A percentile compares a stretch with the other conserved stretches of the same genome.
phyloP scores from a whole-genome alignment of 176 grass and related monocot species.

The Oryza officinalis region DNA sequence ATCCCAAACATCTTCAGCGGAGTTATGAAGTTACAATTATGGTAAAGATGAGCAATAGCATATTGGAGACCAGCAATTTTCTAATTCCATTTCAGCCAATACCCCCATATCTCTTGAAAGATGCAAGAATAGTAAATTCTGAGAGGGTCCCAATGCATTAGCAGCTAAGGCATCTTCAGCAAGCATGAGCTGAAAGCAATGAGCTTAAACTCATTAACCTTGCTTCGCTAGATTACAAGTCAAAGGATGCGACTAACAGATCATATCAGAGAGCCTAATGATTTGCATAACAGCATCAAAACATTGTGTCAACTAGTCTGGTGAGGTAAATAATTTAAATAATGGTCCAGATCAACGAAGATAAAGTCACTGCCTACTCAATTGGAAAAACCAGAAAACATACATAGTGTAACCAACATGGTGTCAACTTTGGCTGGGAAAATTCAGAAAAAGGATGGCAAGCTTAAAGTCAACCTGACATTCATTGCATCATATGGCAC shows the following conservation, averaged over 20 bases:
- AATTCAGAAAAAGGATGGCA: not conserved
- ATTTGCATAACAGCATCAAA: not conserved
- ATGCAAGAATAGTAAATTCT: not conserved
- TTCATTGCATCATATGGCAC: not conserved
- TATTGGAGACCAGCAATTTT: not conserved
- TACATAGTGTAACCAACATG: not conserved
- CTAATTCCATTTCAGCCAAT: not conserved
- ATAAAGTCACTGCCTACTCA: not conserved
- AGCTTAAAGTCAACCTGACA: not conserved
- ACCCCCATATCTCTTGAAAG: not conserved
- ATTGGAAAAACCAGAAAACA: not conserved
- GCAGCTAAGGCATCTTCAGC: not conserved
- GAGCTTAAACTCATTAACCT: not conserved
- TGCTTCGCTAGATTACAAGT: not conserved
- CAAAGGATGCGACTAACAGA: not conserved
- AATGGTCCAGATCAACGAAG: not conserved
- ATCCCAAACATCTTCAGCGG: not conserved
- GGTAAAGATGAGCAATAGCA: not conserved
- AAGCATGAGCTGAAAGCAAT: not conserved
- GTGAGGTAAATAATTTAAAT: not conserved
- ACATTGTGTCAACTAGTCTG: not conserved
- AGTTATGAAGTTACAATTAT: not conserved
- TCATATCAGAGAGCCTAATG: not conserved
- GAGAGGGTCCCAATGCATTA: not conserved
- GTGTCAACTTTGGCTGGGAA: constrained; percentile 1